These are phyloP conservation scores for Fusarium sp. DNA, from an alignment of 2,329 filamentous ascomycete species.

Conservation along the genomic window DNA sequence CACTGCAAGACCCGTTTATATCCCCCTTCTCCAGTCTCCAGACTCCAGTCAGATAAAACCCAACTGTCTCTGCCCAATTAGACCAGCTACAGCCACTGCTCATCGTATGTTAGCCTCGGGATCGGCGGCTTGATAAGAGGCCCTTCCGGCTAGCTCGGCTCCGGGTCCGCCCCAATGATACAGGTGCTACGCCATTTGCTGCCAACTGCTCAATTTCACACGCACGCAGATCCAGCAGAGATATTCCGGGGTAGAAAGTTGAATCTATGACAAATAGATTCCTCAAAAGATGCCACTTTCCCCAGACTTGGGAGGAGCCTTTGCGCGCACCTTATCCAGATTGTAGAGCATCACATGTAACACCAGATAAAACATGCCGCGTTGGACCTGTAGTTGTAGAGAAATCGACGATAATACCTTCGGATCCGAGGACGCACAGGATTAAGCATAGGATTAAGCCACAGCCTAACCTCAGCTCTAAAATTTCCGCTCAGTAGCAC, in stretches of 20 bases:
- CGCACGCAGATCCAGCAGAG: conserved; percentile 4
- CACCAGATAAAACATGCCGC: neutral
- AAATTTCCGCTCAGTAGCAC: neutral
- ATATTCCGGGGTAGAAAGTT: conserved; percentile 21
- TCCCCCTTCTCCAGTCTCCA: neutral
- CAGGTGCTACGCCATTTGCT: conserved; percentile 6
- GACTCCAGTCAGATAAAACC: conserved; percentile 4
- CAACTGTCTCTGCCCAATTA: conserved; percentile 4
- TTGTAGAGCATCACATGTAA: neutral
- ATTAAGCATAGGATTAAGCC: conserved; percentile 3
- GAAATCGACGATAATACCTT: neutral
- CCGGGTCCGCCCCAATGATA: conserved; percentile 4
- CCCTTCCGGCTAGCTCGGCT: conserved; percentile 16
- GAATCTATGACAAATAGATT: conserved; percentile 36
- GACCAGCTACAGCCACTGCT: neutral
- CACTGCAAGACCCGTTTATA: neutral
- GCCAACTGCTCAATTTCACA: neutral
- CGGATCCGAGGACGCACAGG: neutral
- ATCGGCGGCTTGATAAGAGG: conserved; percentile 29
- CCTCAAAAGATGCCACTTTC: conserved; percentile 21
- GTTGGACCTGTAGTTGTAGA: neutral
- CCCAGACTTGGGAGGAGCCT: conserved; percentile 8
- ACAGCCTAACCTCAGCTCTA: neutral
- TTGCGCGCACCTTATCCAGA: neutral
- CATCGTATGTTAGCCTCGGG: conserved; percentile 3